Base-by-base conservation (phyloP, 2,329 filamentous ascomycete genomes). In the Colletotrichum graminicola region DNA sequence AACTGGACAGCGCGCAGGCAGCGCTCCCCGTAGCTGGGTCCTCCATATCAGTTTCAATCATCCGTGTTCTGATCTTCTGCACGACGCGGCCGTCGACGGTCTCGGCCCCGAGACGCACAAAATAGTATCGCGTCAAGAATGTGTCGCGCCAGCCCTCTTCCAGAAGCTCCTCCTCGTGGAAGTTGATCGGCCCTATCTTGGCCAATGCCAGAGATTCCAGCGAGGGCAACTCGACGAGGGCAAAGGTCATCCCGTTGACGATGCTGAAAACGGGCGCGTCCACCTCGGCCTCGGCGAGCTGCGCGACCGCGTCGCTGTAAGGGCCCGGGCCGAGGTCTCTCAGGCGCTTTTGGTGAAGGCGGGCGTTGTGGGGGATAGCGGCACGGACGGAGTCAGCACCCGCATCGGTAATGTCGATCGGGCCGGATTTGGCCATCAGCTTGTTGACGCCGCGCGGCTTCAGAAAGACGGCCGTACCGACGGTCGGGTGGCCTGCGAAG, bases 241-340 rank as follows among this genome's bases (percentile, higher is more conserved):
- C 80, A 79, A 94, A 94, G 0, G 88, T 89, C 90, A 95, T 92
- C 59, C 93, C 93, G 55, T 89, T 89, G 45, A 94, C 92, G 56
- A 94, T 88, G 74, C 88, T 90, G 67, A 90, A 85, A 23, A 89
- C 76, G 18, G 87, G 85, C 11, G 86, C 83, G 14, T 75, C 71
- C 41, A 82, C 74, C 78, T 85, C 83, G 5, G 73, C 73, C 7
- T 11, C 51, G 2, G 55, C 62, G 2, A 73, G 64, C 3, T 56
- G 66, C 1, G 32, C 21, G 1, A 14, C 1, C 3, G 66, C n/a
- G 34, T 52, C 26, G 32, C 52, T 68, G 18, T 64, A 65, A 5
- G 69, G 69, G 21, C 59, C 61, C 3, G 52, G 52, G 14, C 65
- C 65, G 11, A 72, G 59, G 29, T 69, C 66, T 18, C 45, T 21